phyloP scores from a whole-genome alignment of 208 protist genomes.

The Acanthamoeba triangularis region DNA sequence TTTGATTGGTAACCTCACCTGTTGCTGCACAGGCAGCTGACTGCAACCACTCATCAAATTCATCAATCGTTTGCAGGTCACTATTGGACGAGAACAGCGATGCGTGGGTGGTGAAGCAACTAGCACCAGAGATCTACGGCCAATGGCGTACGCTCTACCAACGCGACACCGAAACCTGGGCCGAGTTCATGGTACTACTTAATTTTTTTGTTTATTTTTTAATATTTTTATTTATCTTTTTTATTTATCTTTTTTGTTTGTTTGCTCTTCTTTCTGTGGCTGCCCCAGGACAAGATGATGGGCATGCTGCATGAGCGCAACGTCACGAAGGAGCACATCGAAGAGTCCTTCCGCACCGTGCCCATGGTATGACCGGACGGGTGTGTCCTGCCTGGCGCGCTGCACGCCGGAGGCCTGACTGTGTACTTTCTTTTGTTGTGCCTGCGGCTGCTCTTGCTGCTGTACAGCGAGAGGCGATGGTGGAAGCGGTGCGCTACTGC shows the following conservation, averaged over 20 bases:
- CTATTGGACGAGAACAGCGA: constrained; percentile 55
- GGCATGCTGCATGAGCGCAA: constrained; percentile 11
- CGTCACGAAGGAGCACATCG: constrained; percentile 12
- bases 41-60: background rate
- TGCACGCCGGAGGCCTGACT: too few species aligned
- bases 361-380: background rate
- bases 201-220: background rate
- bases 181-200: constrained; percentile 50
- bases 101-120: constrained; percentile 53
- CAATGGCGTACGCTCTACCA: background rate
- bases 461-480: constrained; percentile 8
- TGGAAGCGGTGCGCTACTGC: constrained; percentile 59
- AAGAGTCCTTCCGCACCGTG: constrained; percentile 38
- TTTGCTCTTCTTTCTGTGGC: background rate
- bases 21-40: too few species aligned
- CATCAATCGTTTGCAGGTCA: constrained; percentile 1
- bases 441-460: background rate
- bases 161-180: constrained; percentile 48
- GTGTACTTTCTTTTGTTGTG: too few species aligned
- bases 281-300: constrained; percentile 40
- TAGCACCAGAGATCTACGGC: constrained; percentile 17
- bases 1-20: constrained; percentile 50
- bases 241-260: background rate
- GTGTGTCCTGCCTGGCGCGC: background rate
- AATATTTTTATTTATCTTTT: background rate